These are phyloP conservation scores for Mycena vulgaris DNA, from an alignment of 768 basidiomycete genomes.

Conservation along the genomic window DNA sequence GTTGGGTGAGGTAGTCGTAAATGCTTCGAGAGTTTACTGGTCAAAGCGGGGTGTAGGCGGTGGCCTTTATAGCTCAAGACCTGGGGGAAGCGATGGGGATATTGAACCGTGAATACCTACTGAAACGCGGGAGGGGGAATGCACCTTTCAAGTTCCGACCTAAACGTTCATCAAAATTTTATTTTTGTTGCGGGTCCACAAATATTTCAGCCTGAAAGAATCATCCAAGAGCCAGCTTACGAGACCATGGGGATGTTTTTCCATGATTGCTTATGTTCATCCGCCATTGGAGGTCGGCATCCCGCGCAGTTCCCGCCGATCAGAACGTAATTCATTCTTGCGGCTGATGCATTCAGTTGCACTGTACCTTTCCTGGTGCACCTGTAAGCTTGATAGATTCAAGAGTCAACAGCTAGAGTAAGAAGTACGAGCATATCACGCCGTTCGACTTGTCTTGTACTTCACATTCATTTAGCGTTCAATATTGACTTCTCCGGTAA, in stretches of 20 bases:
- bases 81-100: constrained; percentile 14
- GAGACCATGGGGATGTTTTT: constrained; percentile 21
- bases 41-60: constrained; percentile 4
- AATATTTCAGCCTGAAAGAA: constrained; percentile 2
- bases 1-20: constrained; percentile 18
- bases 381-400: constrained; percentile 11
- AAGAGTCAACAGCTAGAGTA: constrained; percentile 11
- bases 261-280: constrained; percentile 16
- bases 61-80: constrained; percentile 14
- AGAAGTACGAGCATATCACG: neutral
- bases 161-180: constrained; percentile 9
- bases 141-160: constrained; percentile 3
- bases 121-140: constrained; percentile 18
- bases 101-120: constrained; percentile 16
- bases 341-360: neutral
- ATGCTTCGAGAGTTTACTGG: constrained; percentile 11
- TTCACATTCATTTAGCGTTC: constrained; percentile 6
- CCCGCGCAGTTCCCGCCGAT: constrained; percentile 1
- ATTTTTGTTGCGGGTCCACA: constrained; percentile 10
- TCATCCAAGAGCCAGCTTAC: constrained; percentile 5
- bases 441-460: constrained; percentile 11
- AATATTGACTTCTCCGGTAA: constrained; percentile 16
- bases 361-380: neutral
- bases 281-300: constrained; percentile 8
- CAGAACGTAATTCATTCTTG: constrained; percentile 20